Conservation (phyloP, 2,329 filamentous ascomycete species). For the Colletotrichum ledebouriae region DNA sequence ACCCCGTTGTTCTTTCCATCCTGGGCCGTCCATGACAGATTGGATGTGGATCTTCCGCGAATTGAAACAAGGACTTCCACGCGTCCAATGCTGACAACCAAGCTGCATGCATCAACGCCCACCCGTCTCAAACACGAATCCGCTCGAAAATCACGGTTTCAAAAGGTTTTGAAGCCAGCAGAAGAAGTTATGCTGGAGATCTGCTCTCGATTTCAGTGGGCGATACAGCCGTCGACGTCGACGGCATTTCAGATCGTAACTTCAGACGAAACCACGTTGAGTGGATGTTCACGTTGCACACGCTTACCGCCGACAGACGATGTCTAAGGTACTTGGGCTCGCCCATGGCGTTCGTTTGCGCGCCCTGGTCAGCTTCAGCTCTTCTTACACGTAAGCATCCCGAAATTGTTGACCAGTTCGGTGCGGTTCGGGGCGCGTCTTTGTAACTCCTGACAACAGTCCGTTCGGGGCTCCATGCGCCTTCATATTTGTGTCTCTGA, state of each 20-base stretch:
- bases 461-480: conserved; percentile 9
- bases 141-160: conserved; percentile 36
- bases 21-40: conserved; percentile 13
- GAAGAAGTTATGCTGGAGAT: conserved; percentile 26
- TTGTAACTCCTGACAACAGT: conserved; percentile 1
- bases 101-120: conserved; percentile 12
- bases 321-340: conserved; percentile 30
- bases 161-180: conserved; percentile 33
- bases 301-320: conserved; percentile 2
- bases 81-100: conserved; percentile 23
- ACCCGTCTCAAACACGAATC: conserved; percentile 39
- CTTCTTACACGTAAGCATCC: conserved; percentile 1
- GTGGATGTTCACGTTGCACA: conserved; percentile 21
- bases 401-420: conserved; percentile 11
- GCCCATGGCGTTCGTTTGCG: conserved; percentile 19
- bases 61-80: conserved; percentile 40
- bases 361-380: conserved; percentile 22
- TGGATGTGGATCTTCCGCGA: conserved; percentile 29
- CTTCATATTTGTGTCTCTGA: conserved; percentile 10
- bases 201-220: conserved; percentile 8
- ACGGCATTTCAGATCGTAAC: conserved; percentile 24
- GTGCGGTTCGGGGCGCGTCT: conserved; percentile 17
- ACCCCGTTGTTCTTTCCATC: conserved; percentile 14
- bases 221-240: conserved; percentile 9
- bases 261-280: conserved; percentile 39